Percentiles rank a stretch among this genome's conserved stretches.
Evolutionary conservation across 495 filamentous ascomycete genomes (phyloP).

Genomic region (Penicillium fimorum): DNA sequence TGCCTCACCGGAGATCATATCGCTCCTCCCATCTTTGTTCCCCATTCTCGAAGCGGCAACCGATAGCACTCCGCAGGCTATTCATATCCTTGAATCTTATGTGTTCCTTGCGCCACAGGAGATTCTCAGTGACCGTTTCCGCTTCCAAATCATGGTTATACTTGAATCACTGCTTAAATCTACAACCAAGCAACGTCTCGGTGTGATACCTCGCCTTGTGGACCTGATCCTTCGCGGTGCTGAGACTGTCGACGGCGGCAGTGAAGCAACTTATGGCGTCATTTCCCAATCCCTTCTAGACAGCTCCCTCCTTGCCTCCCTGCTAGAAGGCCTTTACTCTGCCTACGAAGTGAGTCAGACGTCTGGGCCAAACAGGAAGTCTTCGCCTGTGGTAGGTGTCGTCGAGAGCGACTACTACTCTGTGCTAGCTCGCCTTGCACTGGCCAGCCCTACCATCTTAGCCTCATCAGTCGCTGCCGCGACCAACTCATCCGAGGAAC

Average conservation of each 20-base stretch:
- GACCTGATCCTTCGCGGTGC: conserved; percentile 71
- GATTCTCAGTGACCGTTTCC: conserved; percentile 65
- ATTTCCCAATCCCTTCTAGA: conserved; percentile 68
- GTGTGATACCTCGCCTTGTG: conserved; percentile 62
- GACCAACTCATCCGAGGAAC: conserved; percentile 41
- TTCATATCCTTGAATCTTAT: conserved; percentile 76
- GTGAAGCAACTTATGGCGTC: conserved; percentile 57
- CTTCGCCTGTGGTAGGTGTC: conserved; percentile 60
- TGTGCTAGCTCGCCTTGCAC: conserved; percentile 75
- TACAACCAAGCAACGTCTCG: conserved; percentile 64
- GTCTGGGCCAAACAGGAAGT: conserved; percentile 67
- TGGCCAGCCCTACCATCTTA: conserved; percentile 67
- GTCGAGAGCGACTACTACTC: conserved; percentile 80
- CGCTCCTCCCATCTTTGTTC: conserved; percentile 65
- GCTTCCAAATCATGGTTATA: conserved; percentile 53
- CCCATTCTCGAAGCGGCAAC: conserved; percentile 70
- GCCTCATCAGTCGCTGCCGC: conserved; percentile 50
- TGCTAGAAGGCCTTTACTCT: conserved; percentile 70
- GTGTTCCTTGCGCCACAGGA: conserved; percentile 73
- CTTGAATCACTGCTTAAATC: conserved; percentile 54
- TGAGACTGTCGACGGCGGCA: conserved; percentile 67
- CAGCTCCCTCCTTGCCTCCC: conserved; percentile 60
- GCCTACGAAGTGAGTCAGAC: conserved; percentile 72
- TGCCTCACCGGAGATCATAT: conserved; percentile 61
- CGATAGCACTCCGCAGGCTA: conserved; percentile 64